phyloP scores from a whole-genome alignment of 2,329 filamentous ascomycete species.

The Calonectria pteridis region DNA sequence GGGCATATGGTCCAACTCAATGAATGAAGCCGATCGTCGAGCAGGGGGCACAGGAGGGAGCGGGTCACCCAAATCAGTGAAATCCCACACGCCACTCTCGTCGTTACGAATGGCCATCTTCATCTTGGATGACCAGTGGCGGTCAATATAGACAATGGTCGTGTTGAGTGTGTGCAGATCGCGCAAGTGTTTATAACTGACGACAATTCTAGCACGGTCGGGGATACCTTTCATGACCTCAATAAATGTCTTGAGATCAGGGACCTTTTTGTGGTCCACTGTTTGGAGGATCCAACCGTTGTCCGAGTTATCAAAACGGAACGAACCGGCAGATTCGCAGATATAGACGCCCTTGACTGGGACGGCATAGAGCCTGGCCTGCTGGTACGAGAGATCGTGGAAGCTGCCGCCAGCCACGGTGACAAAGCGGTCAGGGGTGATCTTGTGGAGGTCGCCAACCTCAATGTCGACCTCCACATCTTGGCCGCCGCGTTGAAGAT shows the following conservation, averaged over 20 bases:
- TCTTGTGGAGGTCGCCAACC: conserved; percentile 91
- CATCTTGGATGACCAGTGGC: conserved; percentile 97
- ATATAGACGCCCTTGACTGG: conserved; percentile 93
- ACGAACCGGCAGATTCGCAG: conserved; percentile 94
- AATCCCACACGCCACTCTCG: conserved; percentile 92
- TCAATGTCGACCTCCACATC: conserved; percentile 86
- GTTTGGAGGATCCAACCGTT: conserved; percentile 95
- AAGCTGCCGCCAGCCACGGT: conserved; percentile 95
- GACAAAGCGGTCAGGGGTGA: conserved; percentile 96
- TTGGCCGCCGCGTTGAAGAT: conserved; percentile 89
- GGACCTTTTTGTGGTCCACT: conserved; percentile 91
- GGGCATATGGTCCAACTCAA: conserved; percentile 88
- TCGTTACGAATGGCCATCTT: conserved; percentile 93
- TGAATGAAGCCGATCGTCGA: conserved; percentile 87
- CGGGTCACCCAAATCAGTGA: conserved; percentile 84
- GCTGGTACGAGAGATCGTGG: conserved; percentile 96
- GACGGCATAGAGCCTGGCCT: conserved; percentile 95
- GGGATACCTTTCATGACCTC: conserved; percentile 91
- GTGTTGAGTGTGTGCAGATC: conserved; percentile 96
- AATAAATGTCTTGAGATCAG: conserved; percentile 89
- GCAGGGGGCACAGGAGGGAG: conserved; percentile 80
- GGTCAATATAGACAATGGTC: conserved; percentile 90
- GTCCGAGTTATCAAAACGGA: conserved; percentile 91
- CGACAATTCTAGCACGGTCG: conserved; percentile 84
- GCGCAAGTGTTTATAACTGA: conserved; percentile 94